Evolutionary conservation across 352 stramenopile species (phyloP).

Genomic region (Halophytophthora polymorphica): DNA sequence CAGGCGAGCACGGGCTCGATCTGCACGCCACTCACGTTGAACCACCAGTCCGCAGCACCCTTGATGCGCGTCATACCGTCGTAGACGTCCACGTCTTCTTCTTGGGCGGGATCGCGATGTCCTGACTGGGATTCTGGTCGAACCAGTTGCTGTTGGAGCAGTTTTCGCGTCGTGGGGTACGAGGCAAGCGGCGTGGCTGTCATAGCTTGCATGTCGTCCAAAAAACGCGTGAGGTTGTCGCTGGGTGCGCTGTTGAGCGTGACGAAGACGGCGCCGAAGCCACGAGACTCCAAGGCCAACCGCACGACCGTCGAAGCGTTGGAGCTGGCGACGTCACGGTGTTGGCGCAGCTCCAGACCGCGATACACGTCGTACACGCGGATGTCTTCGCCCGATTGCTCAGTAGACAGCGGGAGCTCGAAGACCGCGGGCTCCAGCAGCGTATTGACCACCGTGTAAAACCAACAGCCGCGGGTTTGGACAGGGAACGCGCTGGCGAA

Average conservation of each 20-base stretch:
- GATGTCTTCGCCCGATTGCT: constrained; percentile 15
- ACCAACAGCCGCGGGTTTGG: constrained; percentile 18
- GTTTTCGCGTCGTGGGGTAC: constrained; percentile 34
- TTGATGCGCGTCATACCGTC: constrained; percentile 50
- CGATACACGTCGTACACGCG: constrained; percentile 66
- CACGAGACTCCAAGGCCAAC: constrained; percentile 49
- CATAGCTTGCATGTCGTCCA: constrained; percentile 48
- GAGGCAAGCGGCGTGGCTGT: constrained; percentile 41
- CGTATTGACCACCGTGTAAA: constrained; percentile 69
- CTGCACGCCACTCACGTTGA: constrained; percentile 77
- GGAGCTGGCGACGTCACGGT: constrained; percentile 4
- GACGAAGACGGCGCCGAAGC: constrained; percentile 58
- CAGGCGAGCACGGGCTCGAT: constrained; percentile 72
- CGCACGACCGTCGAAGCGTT: constrained; percentile 11
- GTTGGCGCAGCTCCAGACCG: constrained; percentile 35
- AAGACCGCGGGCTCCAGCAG: constrained; percentile 24
- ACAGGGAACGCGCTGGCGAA: constrained; percentile 49
- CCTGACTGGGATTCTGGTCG: background rate
- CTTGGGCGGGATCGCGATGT: background rate
- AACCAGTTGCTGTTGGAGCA: constrained; percentile 43
- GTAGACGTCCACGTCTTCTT: background rate
- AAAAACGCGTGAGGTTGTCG: constrained; percentile 36
- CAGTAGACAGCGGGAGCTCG: constrained; percentile 28
- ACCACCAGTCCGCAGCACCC: constrained; percentile 61
- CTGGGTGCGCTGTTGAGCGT: constrained; percentile 6